A percentile compares a stretch with the other conserved stretches of the same genome.
Conservation (phyloP, 2,329 filamentous ascomycete genomes). For the Teratosphaeria destructans region DNA sequence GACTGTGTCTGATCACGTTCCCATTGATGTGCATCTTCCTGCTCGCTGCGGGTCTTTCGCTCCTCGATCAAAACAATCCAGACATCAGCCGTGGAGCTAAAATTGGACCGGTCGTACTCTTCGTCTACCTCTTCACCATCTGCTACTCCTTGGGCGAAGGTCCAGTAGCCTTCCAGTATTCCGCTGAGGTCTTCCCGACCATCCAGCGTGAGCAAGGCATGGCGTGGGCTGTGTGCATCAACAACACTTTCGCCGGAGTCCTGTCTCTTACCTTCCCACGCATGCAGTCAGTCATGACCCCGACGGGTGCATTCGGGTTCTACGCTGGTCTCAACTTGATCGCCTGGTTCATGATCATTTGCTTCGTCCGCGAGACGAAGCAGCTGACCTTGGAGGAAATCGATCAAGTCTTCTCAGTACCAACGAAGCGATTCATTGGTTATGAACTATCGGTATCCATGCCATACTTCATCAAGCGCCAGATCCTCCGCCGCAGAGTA, state of each 20-base stretch:
- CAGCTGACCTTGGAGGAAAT: conserved; percentile 39
- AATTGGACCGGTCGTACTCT: conserved; percentile 30
- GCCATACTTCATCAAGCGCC: conserved; percentile 33
- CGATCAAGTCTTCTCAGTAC: conserved; percentile 43
- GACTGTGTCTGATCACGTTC: conserved; percentile 31
- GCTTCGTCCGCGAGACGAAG: conserved; percentile 39
- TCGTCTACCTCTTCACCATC: conserved; percentile 43
- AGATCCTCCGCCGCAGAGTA: conserved; percentile 29
- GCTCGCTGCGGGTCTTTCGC: conserved; percentile 37
- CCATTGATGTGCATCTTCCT: conserved; percentile 40
- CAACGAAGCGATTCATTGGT: conserved; percentile 32
- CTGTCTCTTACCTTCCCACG: conserved; percentile 36
- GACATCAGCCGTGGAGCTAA: conserved; percentile 14
- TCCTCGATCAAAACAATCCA: conserved; percentile 21
- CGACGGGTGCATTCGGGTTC: conserved; percentile 46
- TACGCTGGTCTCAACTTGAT: conserved; percentile 48
- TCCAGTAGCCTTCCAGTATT: conserved; percentile 33
- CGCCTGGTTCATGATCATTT: conserved; percentile 42
- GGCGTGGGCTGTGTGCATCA: conserved; percentile 47
- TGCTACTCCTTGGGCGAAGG: conserved; percentile 39
- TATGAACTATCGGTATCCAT: conserved; percentile 31
- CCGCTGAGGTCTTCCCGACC: conserved; percentile 37
- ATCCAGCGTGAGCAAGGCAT: conserved; percentile 33
- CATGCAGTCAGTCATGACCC: conserved; percentile 39
- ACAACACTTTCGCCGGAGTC: conserved; percentile 36